Evolutionary conservation across 345 rosid species (phyloP), one percentile per base, ranked within the genome.

Genomic region (Populus alba): DNA sequence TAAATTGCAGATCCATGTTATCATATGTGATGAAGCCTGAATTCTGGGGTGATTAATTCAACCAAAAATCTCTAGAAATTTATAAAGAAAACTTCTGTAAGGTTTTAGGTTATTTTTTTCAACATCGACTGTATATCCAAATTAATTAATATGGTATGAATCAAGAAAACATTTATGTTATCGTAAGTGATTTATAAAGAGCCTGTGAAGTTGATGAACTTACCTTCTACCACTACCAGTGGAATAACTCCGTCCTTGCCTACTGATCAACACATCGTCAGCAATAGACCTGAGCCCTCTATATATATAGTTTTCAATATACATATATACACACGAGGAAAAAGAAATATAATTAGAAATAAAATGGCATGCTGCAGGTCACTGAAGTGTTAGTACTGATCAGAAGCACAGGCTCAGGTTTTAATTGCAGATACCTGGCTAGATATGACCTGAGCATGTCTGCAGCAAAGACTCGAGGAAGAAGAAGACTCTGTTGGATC

Each of bases 241-340:
- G 27, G 83, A 81, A 71, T 72, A 73, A 38, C 51, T 31, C 35
- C 77, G 72, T 25, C 17, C 74, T 66, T 35, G 80, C 66, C 35
- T 81, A 12, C 39, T 33, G 37, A 33, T n/a, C 38, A 71, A 23
- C 53, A 68, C 68, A 55, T 43, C 77, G 72, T 33, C 41, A 5
- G 62, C 70, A n/a, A 76, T 16, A 39, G 37, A 57, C 71, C 59
- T 72, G 70, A 81, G 51, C 63, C 66, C 70, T 72, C 83, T 76
- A 0, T 10, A 23, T 10, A 23, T 9, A 23, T 9, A 59, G 73
- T 35, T 41, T 43, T 62, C 31, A 22, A 13, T 7, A 43, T 4
- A 27, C 6, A 8, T 6, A 47, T 2, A 41, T 0, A 41, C 3
- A 41, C 10, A 11, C 15, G 45, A 12, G 45, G 15, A 0, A 38